Percentiles rank a stretch among this genome's conserved stretches.
Evolutionary conservation across 805 yeast species (phyloP).

Genomic region (Ogataea pignaliae): DNA sequence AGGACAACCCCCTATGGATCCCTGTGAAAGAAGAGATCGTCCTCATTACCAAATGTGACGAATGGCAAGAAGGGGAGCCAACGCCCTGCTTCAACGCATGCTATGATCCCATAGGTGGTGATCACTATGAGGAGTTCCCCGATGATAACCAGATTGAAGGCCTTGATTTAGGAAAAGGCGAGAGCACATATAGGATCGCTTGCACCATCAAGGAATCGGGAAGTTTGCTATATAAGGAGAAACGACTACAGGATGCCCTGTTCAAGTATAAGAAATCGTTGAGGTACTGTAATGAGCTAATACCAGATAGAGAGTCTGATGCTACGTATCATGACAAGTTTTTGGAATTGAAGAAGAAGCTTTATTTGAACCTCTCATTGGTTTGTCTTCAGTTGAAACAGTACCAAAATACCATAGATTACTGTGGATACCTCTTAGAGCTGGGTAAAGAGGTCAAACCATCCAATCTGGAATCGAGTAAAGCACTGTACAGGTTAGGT

Average conservation of each 20-base stretch:
- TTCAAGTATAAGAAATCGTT: slow-evolving; percentile 64
- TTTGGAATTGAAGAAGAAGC: slow-evolving; percentile 42
- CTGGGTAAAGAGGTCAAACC: slow-evolving; percentile 30
- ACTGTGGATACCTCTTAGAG: slow-evolving; percentile 54
- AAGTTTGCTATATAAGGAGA: slow-evolving; percentile 50
- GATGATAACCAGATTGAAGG: slow-evolving; percentile 65
- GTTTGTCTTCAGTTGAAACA: slow-evolving; percentile 45
- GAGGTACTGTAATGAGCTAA: slow-evolving; percentile 64
- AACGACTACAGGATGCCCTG: slow-evolving; percentile 46
- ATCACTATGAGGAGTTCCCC: slow-evolving; percentile 71
- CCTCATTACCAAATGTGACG: slow-evolving; percentile 54
- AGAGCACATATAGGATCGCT: slow-evolving; percentile 47
- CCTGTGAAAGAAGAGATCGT: slow-evolving; percentile 40
- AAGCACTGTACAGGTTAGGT: slow-evolving; percentile 27
- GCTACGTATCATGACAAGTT: slow-evolving; percentile 48
- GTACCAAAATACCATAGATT: slow-evolving; percentile 47
- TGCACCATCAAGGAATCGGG: slow-evolving; percentile 64
- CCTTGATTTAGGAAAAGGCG: slow-evolving; percentile 44
- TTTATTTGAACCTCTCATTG: slow-evolving; percentile 57
- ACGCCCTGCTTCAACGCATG: slow-evolving; percentile 63
- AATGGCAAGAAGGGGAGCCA: slow-evolving; percentile 48
- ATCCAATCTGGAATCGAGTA: slow-evolving; percentile 22
- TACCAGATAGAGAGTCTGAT: slow-evolving; percentile 66
- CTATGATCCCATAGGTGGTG: slow-evolving; percentile 59
- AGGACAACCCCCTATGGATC: slow-evolving; percentile 26